Evolutionary conservation across 257 asterid genomes (phyloP).

Genomic region (Verbena officinalis): DNA sequence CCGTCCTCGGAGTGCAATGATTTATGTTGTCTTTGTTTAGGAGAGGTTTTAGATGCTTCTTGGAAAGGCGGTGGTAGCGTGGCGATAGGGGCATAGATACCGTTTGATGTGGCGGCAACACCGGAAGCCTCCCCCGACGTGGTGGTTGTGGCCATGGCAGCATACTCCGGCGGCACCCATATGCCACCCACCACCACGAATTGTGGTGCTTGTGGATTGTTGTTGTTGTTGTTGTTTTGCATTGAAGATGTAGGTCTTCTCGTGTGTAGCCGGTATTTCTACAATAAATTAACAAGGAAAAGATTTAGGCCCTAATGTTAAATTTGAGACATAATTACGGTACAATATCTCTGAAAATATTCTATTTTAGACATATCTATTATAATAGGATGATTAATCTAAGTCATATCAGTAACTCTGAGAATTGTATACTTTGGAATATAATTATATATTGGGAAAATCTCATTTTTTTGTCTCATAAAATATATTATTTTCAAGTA

Average conservation of each 20-base stretch:
- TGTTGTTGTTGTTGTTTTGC: conserved; percentile 46
- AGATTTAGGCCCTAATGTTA: neutral
- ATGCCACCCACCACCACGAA: conserved; percentile 79
- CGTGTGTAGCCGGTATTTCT: conserved; percentile 74
- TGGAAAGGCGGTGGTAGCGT: conserved; percentile 46
- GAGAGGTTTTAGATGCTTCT: conserved; percentile 35
- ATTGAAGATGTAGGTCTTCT: conserved; percentile 57
- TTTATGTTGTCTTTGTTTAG: conserved; percentile 33
- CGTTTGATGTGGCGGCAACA: conserved; percentile 43
- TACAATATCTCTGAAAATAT: too few species aligned
- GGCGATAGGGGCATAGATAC: conserved; percentile 69
- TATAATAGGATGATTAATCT: too few species aligned
- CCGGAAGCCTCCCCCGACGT: conserved; percentile 53
- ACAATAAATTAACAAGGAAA: conserved; percentile 13
- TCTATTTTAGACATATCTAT: too few species aligned
- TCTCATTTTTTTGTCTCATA: too few species aligned
- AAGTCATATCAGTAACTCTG: too few species aligned
- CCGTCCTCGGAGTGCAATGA: conserved; percentile 26
- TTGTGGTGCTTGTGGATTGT: conserved; percentile 46
- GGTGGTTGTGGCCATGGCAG: conserved; percentile 40
- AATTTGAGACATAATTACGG: too few species aligned
- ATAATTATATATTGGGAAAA: too few species aligned
- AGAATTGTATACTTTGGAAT: too few species aligned
- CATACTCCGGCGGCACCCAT: conserved; percentile 67
- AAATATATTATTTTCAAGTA: too few species aligned